Evolutionary conservation across 352 stramenopile genomes (phyloP).

Genomic region (Pythium vanterpoolii): DNA sequence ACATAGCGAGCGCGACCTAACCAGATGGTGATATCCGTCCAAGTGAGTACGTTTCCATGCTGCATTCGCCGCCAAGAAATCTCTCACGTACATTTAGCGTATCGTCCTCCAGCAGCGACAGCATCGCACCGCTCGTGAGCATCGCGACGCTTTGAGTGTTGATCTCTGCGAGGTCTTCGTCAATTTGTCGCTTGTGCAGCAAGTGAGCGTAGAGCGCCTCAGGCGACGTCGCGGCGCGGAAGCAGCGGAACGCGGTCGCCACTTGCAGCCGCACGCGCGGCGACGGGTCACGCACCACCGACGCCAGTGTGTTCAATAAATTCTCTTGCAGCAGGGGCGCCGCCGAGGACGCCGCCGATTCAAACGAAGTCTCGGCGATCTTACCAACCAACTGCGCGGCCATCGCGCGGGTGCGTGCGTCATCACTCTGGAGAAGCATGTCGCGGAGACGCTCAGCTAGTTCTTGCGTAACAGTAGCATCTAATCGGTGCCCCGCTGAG

Average conservation of each 20-base stretch:
- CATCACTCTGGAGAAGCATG: slow-evolving; percentile 20
- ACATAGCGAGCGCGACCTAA: slow-evolving; percentile 47
- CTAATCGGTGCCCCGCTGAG: slow-evolving; percentile 31
- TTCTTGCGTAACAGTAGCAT: background rate
- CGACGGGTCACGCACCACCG: slow-evolving; percentile 23
- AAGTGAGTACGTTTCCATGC: background rate
- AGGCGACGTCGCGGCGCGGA: background rate
- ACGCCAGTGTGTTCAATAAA: slow-evolving; percentile 5
- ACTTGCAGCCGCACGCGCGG: slow-evolving; percentile 36
- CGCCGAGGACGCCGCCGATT: background rate
- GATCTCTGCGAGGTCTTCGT: slow-evolving; percentile 37
- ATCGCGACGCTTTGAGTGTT: slow-evolving; percentile 45
- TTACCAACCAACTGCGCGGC: slow-evolving; percentile 4
- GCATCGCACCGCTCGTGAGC: slow-evolving; percentile 56
- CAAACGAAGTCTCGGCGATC: slow-evolving; percentile 1
- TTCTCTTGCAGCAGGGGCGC: background rate
- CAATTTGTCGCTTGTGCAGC: slow-evolving; percentile 50
- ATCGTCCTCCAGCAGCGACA: slow-evolving; percentile 61
- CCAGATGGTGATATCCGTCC: background rate
- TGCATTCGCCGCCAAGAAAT: background rate
- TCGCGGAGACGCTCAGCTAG: slow-evolving; percentile 36
- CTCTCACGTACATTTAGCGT: slow-evolving; percentile 21
- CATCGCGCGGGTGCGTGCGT: slow-evolving; percentile 1
- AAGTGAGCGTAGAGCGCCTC: slow-evolving; percentile 35
- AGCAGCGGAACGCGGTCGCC: slow-evolving; percentile 32